Evolutionary conservation across 225 moss, liverwort and hornwort species (phyloP).

Genomic region (Antitrichia curtipendula): DNA sequence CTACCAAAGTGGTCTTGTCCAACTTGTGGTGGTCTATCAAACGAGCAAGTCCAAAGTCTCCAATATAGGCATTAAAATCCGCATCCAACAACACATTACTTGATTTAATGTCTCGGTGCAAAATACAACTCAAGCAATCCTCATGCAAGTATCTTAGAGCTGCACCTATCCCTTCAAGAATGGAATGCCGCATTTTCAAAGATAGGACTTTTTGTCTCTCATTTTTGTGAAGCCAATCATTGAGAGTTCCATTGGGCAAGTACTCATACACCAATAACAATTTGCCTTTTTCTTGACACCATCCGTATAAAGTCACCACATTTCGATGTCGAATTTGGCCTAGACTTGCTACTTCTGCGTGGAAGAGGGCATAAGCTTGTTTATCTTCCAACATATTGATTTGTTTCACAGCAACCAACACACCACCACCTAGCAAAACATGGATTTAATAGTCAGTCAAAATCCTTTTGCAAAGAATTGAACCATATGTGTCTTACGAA

Average conservation of each 20-base stretch:
- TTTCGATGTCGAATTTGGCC: background rate
- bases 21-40: background rate
- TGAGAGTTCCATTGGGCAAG: no score
- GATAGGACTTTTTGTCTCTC: no score
- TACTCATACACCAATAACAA: background rate
- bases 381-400: background rate
- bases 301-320: background rate
- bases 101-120: no score
- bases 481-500: rapidly evolving
- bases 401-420: background rate
- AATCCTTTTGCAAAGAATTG: rapidly evolving
- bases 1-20: background rate
- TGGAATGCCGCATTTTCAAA: no score
- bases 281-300: background rate
- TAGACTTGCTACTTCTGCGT: background rate
- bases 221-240: no score
- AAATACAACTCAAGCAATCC: no score
- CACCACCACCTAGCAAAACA: background rate
- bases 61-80: background rate
- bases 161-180: no score
- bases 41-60: background rate
- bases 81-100: no score
- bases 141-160: no score
- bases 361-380: background rate
- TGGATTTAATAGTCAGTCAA: background rate